Conservation (phyloP, 23 red algal species). For the Gracilaria gracilis region DNA sequence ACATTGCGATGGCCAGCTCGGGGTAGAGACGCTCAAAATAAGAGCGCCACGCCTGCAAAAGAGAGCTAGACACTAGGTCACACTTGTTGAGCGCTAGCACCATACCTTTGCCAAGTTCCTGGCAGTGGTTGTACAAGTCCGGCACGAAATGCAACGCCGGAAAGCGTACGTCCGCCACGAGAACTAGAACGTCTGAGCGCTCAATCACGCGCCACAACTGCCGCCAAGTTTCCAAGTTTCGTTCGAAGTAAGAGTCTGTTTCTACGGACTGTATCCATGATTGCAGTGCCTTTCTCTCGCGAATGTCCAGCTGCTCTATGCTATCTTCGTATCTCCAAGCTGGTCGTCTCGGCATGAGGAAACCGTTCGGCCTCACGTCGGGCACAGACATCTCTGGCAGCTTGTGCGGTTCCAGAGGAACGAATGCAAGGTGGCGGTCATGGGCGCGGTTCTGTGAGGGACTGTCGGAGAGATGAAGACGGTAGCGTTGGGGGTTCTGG, state of each 20-base stretch:
- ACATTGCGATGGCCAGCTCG: conserved; percentile 64
- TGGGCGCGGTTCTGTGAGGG: conserved; percentile 3
- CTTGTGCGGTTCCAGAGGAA: conserved; percentile 27
- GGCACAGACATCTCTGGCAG: conserved; percentile 25
- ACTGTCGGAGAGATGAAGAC: conserved; percentile 36
- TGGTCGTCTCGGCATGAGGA: conserved; percentile 61
- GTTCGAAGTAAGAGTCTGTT: conserved; percentile 81
- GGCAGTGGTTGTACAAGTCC: conserved; percentile 74
- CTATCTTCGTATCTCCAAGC: conserved; percentile 70
- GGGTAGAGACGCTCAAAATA: conserved; percentile 77
- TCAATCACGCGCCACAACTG: conserved; percentile 99
- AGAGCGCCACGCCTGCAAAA: conserved; percentile 71
- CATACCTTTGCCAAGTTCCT: conserved; percentile 73
- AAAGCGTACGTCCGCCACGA: conserved; percentile 89
- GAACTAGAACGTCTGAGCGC: conserved; percentile 82
- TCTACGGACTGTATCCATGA: conserved; percentile 52
- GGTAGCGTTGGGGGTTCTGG: conserved; percentile 57
- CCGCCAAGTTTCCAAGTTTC: conserved; percentile 96
- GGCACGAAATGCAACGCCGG: conserved; percentile 86
- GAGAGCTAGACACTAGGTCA: conserved; percentile 71
- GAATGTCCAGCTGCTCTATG: conserved; percentile 50
- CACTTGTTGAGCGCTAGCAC: conserved; percentile 95
- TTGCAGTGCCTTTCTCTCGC: conserved; percentile 49
- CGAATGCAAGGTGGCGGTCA: conserved; percentile 42
- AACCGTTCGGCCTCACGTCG: conserved; percentile 53